Evolutionary conservation across 2,329 filamentous ascomycete species (phyloP).

Genomic region (Thermoascus crustaceus): DNA sequence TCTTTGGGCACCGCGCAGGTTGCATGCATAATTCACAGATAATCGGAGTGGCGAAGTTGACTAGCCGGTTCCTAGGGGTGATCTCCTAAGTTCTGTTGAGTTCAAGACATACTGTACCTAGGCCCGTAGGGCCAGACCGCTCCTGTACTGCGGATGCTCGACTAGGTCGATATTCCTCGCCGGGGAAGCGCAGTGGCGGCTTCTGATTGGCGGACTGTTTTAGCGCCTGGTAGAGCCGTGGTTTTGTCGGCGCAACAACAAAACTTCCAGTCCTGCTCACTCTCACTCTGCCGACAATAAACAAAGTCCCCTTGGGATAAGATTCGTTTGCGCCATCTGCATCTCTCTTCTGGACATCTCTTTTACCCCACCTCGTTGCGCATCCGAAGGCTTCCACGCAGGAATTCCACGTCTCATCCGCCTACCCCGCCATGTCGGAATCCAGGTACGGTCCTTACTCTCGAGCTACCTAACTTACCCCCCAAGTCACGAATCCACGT

Average conservation of each 20-base stretch:
- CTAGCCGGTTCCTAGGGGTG: too few relatives aligned
- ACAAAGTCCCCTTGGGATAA: conserved; percentile 7
- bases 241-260: conserved; percentile 21
- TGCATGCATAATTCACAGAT: too few relatives aligned
- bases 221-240: conserved; percentile 17
- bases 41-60: too few relatives aligned
- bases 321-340: conserved; percentile 5
- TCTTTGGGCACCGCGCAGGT: conserved; percentile 42
- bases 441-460: conserved; percentile 48
- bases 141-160: too few relatives aligned
- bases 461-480: too few relatives aligned
- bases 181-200: too few relatives aligned
- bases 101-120: too few relatives aligned
- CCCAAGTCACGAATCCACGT: too few relatives aligned
- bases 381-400: too few relatives aligned
- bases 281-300: conserved; percentile 10
- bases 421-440: conserved; percentile 52
- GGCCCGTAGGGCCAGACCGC: too few relatives aligned
- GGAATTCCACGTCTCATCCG: too few relatives aligned
- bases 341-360: conserved; percentile 3
- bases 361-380: conserved; percentile 1
- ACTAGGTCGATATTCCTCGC: too few relatives aligned
- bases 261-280: conserved; percentile 10
- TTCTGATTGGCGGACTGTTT: conserved; percentile 13
- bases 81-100: conserved; percentile 7